Percentiles rank a stretch among this genome's conserved stretches.
Evolutionary conservation across 768 basidiomycete genomes (phyloP).

Genomic region (Auriscalpium vulgare): DNA sequence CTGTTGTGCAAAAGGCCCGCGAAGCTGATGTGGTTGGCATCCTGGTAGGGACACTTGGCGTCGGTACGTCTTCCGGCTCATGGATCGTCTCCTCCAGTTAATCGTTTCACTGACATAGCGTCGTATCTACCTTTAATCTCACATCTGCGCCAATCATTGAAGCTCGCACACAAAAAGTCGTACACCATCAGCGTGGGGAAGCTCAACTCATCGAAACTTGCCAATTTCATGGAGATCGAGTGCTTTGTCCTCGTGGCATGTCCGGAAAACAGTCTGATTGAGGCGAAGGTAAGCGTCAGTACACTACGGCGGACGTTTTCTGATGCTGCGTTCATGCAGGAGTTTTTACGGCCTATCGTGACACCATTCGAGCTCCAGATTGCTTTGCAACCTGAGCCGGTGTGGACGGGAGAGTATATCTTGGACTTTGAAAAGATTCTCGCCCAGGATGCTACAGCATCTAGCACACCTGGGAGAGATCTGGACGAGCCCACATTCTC

Average conservation of each 20-base stretch:
- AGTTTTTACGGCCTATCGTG: slow-evolving; percentile 84
- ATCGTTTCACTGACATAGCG: slow-evolving; percentile 32
- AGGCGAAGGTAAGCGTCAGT: slow-evolving; percentile 45
- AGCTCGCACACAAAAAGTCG: slow-evolving; percentile 69
- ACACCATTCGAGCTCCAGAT: slow-evolving; percentile 89
- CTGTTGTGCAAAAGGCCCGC: slow-evolving; percentile 76
- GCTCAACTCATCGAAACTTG: slow-evolving; percentile 89
- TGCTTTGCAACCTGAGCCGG: slow-evolving; percentile 61
- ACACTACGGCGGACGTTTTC: not conserved
- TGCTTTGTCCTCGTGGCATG: slow-evolving; percentile 95
- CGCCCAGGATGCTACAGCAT: slow-evolving; percentile 18
- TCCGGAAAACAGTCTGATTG: slow-evolving; percentile 81
- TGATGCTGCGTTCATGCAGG: slow-evolving; percentile 34
- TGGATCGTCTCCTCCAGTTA: not conserved
- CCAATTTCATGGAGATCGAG: slow-evolving; percentile 93
- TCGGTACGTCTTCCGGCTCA: slow-evolving; percentile 41
- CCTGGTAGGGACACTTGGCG: slow-evolving; percentile 88
- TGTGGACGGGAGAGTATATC: slow-evolving; percentile 73
- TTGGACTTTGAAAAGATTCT: slow-evolving; percentile 67
- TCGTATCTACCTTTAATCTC: slow-evolving; percentile 82
- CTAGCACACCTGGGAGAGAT: slow-evolving; percentile 36
- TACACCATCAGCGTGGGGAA: slow-evolving; percentile 96
- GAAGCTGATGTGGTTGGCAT: slow-evolving; percentile 94
- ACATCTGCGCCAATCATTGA: slow-evolving; percentile 66
- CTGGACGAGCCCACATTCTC: slow-evolving; percentile 78